Base-by-base conservation (phyloP, 441 rosid species). In the Gossypium trilobum region DNA sequence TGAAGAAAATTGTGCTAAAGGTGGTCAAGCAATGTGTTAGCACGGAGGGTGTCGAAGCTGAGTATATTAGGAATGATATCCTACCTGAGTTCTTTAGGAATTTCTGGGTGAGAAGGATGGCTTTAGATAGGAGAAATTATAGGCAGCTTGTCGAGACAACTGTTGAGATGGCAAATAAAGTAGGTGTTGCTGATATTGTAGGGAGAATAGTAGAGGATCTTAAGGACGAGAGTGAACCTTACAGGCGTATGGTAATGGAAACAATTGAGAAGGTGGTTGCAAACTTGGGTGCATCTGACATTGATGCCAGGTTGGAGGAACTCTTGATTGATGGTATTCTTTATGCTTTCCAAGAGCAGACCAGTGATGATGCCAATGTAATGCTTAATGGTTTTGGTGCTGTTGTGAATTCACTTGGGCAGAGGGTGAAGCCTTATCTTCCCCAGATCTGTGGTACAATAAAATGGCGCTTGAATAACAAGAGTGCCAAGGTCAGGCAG, bases 351-450 rank as follows among this genome's bases (percentile, higher is more conserved):
- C 97, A 91, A 88, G 97, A 94, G 81, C 98, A 94, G 90, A 89
- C 98, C 71, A 88, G 87, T 56, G 97, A 91, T 71, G 95, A 94
- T 83, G 96, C 96, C 62, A 91, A 94, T 87, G 97, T 91, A 68
- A 94, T 91, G 98, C 97, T 94, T 77, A 94, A 94, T 78, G 97
- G 98, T 74, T 94, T 94, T 66, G 96, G 97, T 77, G 98, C 98
- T 42, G 95, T 94, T 68, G 99, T 94, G 75, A 94, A 92, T 83
- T 80, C 93, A 59, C 96, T 94, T 71, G 97, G 99, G 63, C 97
- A 86, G 86, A 82, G 97, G 75, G 99, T 92, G 77, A 94, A 94
- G 77, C 97, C 97, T 52, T 94, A 92, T 74, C 97, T 94, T 81
- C 99, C 99, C 25, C 99, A 92, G 87, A 92, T 94, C 48, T 94